phyloP scores from a whole-genome alignment of 2,329 filamentous ascomycete genomes.

The Emericellopsis atlantica region DNA sequence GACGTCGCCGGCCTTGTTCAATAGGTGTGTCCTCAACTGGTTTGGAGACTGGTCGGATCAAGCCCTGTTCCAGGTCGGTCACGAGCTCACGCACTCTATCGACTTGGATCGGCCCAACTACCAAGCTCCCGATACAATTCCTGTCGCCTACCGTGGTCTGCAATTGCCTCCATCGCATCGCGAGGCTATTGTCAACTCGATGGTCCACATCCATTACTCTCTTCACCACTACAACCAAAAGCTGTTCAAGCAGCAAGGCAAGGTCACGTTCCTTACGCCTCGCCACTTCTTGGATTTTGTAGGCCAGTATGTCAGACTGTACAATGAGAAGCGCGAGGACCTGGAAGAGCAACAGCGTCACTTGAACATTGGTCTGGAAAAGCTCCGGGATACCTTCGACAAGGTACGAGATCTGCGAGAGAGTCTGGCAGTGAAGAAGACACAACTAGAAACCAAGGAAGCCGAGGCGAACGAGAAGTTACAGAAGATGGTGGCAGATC shows the following conservation, averaged over 20 bases:
- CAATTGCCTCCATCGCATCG: constrained; percentile 77
- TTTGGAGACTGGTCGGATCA: constrained; percentile 99
- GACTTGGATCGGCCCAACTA: constrained; percentile 86
- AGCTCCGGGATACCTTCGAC: constrained; percentile 89
- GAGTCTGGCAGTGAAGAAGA: constrained; percentile 89
- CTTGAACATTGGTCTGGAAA: constrained; percentile 95
- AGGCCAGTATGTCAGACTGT: constrained; percentile 91
- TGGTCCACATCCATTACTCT: constrained; percentile 98
- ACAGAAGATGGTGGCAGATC: constrained; percentile 92
- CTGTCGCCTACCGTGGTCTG: constrained; percentile 81
- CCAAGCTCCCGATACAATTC: constrained; percentile 77
- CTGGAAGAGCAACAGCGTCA: constrained; percentile 97
- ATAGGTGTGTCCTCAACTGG: constrained; percentile 99
- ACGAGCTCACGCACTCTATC: constrained; percentile 89
- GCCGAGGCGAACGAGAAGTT: constrained; percentile 94
- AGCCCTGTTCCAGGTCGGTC: constrained; percentile 93
- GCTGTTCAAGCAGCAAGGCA: constrained; percentile 82
- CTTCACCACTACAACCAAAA: constrained; percentile 81
- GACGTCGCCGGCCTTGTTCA: constrained; percentile 96
- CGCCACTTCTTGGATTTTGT: constrained; percentile 98
- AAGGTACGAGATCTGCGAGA: constrained; percentile 88
- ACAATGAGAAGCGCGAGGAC: constrained; percentile 96
- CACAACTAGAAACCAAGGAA: constrained; percentile 84
- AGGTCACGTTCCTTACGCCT: constrained; percentile 84
- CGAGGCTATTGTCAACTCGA: constrained; percentile 88